Evolutionary conservation across 495 filamentous ascomycete species (phyloP), one percentile per base, ranked within the genome.

Genomic region (Wilcoxina mikolae): DNA sequence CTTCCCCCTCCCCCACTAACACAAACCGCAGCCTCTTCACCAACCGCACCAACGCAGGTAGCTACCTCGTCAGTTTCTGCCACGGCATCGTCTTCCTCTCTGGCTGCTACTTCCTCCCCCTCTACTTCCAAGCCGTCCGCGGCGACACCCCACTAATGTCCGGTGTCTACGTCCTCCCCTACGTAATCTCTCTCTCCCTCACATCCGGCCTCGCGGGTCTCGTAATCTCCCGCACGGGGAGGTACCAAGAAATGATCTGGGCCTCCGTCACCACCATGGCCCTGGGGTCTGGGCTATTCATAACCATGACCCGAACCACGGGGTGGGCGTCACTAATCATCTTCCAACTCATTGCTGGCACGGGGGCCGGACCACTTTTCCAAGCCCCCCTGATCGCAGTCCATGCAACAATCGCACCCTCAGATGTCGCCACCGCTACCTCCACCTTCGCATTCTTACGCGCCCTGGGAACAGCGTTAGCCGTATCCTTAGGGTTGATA

Each of bases 351-450:
- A 48, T 78, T 26, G 55, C 51, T 7, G 74, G 73, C 1, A 53
- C 60, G 20, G 84, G 84, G 11, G 70, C 78, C 17, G 83, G 81
- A 0, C 77, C 80, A 3, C 75, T 80, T 55, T 85, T 87, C 63
- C 80, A 86, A 61, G 71, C 82, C 0, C 87, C 87, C 0, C 75
- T 93, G 29, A 82, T 94, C 41, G 85, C 88, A 0, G 69, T 94
- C 0, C 86, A 91, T 57, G 76, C 78, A n/a, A 74, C 74, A 24
- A 78, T 88, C 52, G 68, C 75, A 1, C 78, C 79, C 24, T 71
- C 74, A 4, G 84, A 93, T 46, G 83, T 83, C 15, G 87, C 81
- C 0, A 78, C 82, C 0, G 87, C 85, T 2, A 91, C 85, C 0
- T 78, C 79, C 0, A 86, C 84, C 0, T 82, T 87, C 51, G 74